A percentile compares a stretch with the other conserved stretches of the same genome.
Evolutionary conservation across 495 filamentous ascomycete species (phyloP).

Genomic region (Aspergillus sclerotiicarbonarius): DNA sequence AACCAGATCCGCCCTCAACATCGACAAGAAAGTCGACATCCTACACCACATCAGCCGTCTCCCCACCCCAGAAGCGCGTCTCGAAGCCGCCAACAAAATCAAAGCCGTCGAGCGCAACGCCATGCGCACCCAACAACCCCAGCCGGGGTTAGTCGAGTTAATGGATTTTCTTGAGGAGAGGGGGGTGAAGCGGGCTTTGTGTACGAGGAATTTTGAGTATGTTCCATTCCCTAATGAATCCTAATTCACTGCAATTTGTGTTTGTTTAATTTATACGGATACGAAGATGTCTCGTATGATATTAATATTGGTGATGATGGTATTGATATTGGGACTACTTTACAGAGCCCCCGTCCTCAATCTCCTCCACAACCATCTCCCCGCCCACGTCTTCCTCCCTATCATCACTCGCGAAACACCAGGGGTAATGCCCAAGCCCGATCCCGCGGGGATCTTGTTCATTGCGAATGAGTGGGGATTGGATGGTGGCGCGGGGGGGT

Average conservation of each 20-base stretch:
- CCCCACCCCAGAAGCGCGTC: conserved; percentile 54
- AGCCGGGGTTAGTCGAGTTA: conserved; percentile 69
- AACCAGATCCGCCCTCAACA: conserved; percentile 56
- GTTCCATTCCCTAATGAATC: conserved; percentile 12
- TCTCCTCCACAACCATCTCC: conserved; percentile 72
- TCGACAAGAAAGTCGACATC: conserved; percentile 72
- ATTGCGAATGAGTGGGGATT: conserved; percentile 77
- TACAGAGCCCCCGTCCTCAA: conserved; percentile 61
- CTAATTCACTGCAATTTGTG: no score
- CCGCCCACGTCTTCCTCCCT: conserved; percentile 64
- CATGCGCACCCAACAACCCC: conserved; percentile 75
- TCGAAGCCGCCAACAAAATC: conserved; percentile 67
- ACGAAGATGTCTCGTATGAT: no score
- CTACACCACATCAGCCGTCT: conserved; percentile 81
- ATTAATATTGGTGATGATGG: no score
- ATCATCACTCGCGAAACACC: conserved; percentile 83
- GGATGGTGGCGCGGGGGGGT: conserved; percentile 41
- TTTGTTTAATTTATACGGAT: no score
- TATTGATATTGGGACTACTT: background rate
- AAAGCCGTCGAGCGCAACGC: conserved; percentile 74
- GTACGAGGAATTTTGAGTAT: conserved; percentile 91
- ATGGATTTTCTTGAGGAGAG: conserved; percentile 76
- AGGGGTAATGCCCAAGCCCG: conserved; percentile 71
- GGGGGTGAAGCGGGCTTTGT: conserved; percentile 72
- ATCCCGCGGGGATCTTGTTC: conserved; percentile 81